phyloP scores from a whole-genome alignment of 768 basidiomycete genomes.

The Suillus subalutaceus region DNA sequence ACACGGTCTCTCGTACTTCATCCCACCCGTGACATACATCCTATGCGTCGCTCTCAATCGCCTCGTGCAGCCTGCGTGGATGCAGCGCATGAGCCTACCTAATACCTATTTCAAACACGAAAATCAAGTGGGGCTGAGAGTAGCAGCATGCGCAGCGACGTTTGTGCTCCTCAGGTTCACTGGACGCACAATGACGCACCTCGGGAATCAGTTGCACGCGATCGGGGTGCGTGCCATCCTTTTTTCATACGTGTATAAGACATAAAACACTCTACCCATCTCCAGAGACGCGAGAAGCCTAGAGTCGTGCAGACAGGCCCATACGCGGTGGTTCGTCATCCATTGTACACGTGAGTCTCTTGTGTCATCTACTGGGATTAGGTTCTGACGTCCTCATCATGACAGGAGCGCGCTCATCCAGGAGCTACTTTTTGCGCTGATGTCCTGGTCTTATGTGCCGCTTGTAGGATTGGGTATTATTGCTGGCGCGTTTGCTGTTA shows the following conservation, averaged over 20 bases:
- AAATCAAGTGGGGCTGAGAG: constrained; percentile 27
- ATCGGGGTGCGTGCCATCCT: constrained; percentile 31
- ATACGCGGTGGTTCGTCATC: constrained; percentile 41
- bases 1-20: constrained; percentile 25
- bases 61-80: constrained; percentile 41
- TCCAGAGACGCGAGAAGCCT: constrained; percentile 33
- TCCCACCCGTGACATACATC: constrained; percentile 34
- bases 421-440: background rate
- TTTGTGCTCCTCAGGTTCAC: constrained; percentile 22
- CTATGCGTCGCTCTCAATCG: constrained; percentile 28
- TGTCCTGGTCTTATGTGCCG: constrained; percentile 38
- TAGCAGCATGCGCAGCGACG: constrained; percentile 31
- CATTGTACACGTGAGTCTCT: constrained; percentile 34
- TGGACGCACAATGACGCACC: constrained; percentile 16
- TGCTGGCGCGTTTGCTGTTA: constrained; percentile 30
- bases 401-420: background rate
- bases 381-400: background rate
- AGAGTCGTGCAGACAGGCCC: constrained; percentile 34
- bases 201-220: constrained; percentile 34
- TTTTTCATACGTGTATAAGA: background rate
- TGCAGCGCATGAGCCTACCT: constrained; percentile 30
- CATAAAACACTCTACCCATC: constrained; percentile 6
- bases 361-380: background rate
- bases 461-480: constrained; percentile 28
- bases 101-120: constrained; percentile 24